phyloP scores from a whole-genome alignment of 179 eudicot genomes.

The Carnegiea gigantea region DNA sequence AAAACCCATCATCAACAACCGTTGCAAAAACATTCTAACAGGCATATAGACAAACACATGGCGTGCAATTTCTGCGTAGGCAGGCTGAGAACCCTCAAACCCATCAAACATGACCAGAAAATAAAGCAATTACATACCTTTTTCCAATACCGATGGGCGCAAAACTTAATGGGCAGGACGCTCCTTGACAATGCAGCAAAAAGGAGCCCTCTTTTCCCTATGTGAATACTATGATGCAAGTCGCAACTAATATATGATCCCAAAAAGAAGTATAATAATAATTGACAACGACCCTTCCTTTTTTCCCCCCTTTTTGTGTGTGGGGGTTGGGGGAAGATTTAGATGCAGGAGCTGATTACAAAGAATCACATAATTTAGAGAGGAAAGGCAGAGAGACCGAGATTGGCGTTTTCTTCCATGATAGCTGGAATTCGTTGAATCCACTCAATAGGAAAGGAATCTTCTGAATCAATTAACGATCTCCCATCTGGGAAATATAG shows the following conservation, averaged over 20 bases:
- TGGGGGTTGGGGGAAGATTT: slow-evolving; percentile 6
- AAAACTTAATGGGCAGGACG: slow-evolving; percentile 14
- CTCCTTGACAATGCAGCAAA: slow-evolving; percentile 20
- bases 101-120: slow-evolving; percentile 2
- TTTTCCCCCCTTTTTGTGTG: background rate
- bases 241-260: background rate
- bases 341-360: slow-evolving; percentile 26
- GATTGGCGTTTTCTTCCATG: slow-evolving; percentile 30
- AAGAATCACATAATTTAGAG: slow-evolving; percentile 24
- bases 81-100: slow-evolving; percentile 7
- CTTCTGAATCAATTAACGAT: slow-evolving; percentile 1
- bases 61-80: background rate
- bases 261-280: background rate
- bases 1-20: slow-evolving; percentile 17
- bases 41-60: background rate
- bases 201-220: background rate
- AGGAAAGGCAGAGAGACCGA: background rate
- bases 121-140: slow-evolving; percentile 24
- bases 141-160: background rate
- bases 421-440: slow-evolving; percentile 29
- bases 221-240: background rate
- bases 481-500: background rate
- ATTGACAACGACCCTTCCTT: slow-evolving; percentile 16
- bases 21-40: background rate
- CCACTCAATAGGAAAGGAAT: background rate